A percentile compares a stretch with the other conserved stretches of the same genome.
Evolutionary conservation across 257 asterid genomes (phyloP).

Genomic region (Schizonepeta tenuifolia): DNA sequence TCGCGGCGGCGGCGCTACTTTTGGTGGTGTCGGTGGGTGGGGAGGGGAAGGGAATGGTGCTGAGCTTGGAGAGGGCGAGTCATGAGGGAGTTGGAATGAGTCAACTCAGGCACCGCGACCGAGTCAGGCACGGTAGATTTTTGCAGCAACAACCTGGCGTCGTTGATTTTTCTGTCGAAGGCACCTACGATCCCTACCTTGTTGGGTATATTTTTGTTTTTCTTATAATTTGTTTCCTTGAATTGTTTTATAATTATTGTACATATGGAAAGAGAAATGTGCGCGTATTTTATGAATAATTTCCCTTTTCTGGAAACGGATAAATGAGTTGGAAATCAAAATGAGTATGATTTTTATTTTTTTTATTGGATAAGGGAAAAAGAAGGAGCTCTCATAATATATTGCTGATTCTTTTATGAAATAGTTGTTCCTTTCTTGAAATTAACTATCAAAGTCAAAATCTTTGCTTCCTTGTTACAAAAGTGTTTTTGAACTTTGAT

Average conservation of each 20-base stretch:
- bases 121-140: slow-evolving; percentile 69
- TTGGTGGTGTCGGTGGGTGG: slow-evolving; percentile 40
- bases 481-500: slow-evolving; percentile 28
- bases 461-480: slow-evolving; percentile 34
- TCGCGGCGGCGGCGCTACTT: slow-evolving; percentile 33
- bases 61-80: slow-evolving; percentile 76
- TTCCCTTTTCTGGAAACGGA: slow-evolving; percentile 24
- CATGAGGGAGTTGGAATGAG: slow-evolving; percentile 60
- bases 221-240: background rate
- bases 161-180: slow-evolving; percentile 81
- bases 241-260: background rate
- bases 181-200: slow-evolving; percentile 87
- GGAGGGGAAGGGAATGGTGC: slow-evolving; percentile 53
- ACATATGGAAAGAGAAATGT: background rate
- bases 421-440: slow-evolving; percentile 11
- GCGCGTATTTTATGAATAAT: background rate
- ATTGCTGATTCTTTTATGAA: slow-evolving; percentile 14
- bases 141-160: slow-evolving; percentile 73
- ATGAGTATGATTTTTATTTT: background rate
- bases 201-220: slow-evolving; percentile 68
- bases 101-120: slow-evolving; percentile 67
- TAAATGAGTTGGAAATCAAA: slow-evolving; percentile 2
- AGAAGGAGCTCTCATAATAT: background rate
- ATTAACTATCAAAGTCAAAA: slow-evolving; percentile 29
- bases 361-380: slow-evolving; percentile 6